Conservation (phyloP, 1,139 yeast genomes). For the Sugiyamaella sp. region DNA sequence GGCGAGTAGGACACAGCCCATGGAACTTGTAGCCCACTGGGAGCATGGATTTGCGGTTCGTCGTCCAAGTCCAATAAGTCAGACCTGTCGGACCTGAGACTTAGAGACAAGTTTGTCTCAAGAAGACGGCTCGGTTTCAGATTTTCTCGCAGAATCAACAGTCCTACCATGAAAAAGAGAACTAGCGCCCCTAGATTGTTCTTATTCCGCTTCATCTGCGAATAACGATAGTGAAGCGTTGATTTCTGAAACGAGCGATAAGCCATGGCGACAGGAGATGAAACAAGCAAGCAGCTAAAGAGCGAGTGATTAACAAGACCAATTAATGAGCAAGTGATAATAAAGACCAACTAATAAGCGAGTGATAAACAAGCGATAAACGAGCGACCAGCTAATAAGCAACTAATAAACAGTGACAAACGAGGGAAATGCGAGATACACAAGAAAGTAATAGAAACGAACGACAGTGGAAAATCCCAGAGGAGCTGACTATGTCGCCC, state of each 20-base stretch:
- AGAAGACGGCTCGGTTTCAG: not conserved
- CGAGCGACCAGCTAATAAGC: not conserved
- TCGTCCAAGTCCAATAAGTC: not conserved
- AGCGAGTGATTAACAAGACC: not conserved
- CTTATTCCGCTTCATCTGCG: slow-evolving; percentile 2
- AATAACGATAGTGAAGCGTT: not conserved
- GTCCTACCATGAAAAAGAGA: not conserved
- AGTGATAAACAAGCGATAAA: not conserved
- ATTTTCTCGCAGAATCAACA: not conserved
- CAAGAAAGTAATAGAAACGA: not conserved
- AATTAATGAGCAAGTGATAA: not conserved
- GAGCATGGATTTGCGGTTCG: slow-evolving; percentile 4
- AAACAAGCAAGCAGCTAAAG: not conserved
- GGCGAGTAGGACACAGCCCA: slow-evolving; percentile 85
- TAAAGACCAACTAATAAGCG: not conserved
- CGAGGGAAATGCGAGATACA: not conserved
- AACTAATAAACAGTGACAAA: not conserved
- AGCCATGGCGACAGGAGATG: not conserved
- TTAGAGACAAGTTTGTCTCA: not conserved
- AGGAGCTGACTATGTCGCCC: no score
- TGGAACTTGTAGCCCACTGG: slow-evolving; percentile 41
- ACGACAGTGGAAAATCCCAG: no score
- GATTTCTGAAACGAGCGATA: not conserved
- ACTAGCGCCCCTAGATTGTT: not conserved
- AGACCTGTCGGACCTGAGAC: not conserved